A percentile compares a stretch with the other conserved stretches of the same genome.
Conservation (phyloP, 345 rosid genomes). For the Aethionema arabicum region DNA sequence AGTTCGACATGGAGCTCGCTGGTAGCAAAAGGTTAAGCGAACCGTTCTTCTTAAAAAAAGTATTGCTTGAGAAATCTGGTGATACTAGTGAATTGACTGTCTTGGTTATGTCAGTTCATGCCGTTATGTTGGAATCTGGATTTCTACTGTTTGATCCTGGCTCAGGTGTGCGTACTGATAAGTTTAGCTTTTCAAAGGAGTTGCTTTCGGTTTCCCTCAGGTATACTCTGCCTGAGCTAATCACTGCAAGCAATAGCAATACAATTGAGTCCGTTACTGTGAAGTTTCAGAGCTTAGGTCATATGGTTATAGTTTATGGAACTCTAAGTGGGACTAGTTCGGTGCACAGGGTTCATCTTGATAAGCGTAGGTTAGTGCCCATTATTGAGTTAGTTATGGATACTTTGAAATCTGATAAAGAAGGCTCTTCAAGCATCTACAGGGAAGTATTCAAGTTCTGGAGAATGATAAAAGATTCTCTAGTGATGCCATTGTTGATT, state of each 20-base stretch:
- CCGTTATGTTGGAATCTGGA: constrained; percentile 71
- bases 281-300: constrained; percentile 51
- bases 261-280: constrained; percentile 40
- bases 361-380: constrained; percentile 47
- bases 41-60: constrained; percentile 60
- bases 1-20: constrained; percentile 21
- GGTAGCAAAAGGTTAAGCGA: constrained; percentile 41
- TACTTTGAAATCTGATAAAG: constrained; percentile 24
- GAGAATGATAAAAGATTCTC: constrained; percentile 71
- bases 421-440: constrained; percentile 18
- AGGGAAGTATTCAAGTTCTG: constrained; percentile 57
- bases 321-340: constrained; percentile 36
- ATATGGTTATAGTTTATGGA: constrained; percentile 57
- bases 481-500: constrained; percentile 59
- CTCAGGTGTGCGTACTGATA: constrained; percentile 40
- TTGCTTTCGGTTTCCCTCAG: constrained; percentile 45
- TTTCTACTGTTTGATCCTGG: constrained; percentile 47
- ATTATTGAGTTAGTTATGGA: constrained; percentile 37
- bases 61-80: constrained; percentile 50
- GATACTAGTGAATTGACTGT: constrained; percentile 42
- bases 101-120: constrained; percentile 58
- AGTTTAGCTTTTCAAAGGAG: constrained; percentile 46
- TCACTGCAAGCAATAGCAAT: constrained; percentile 14
- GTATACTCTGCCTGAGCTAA: constrained; percentile 61
- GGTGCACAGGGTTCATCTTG: constrained; percentile 43